Evolutionary conservation across 805 yeast species (phyloP), one percentile per base, ranked within the genome.

Genomic region (Ogataea minuta): DNA sequence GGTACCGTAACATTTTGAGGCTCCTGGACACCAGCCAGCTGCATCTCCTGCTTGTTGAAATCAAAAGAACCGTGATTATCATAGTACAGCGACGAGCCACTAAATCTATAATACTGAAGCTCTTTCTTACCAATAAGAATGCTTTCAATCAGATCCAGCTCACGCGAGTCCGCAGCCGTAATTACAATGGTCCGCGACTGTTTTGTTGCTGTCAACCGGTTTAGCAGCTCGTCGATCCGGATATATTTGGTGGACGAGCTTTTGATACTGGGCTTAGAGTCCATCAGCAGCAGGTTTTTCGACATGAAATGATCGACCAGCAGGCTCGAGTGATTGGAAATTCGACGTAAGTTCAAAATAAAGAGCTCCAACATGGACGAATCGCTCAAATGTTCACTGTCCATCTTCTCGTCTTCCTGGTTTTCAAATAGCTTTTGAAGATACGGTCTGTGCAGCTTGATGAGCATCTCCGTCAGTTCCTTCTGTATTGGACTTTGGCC

Each of bases 251-350:
- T 84, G 14, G 85, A 76, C 8, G 79, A 66, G 28, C 61, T 60
- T 28, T 70, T 62, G 34, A 83, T 61, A 32, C 73, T 59, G 38
- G 75, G 79, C 43, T 76, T 81, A 1, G 84, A 68, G 47, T 81
- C 85, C 79, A 79, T 75, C 26, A 82, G 62, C 11, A 85, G 56
- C 46, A 84, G 62, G 40, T 80, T 81, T 48, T 78, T 77, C 6
- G 93, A 89, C 57, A 84, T 79, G 50, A 77, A 85, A 58, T 85
- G 93, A 48, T 83, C 85, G 21, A 84, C 90, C 29, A 85, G 57
- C 27, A 85, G 61, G 28, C 82, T 77, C 2, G 91, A 87, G 59
- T 85, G 90, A 50, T 74, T 78, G 3, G 74, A 65, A 0, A 80
- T 61, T n/a, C 71, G 69, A 25, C 66, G 53, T 4, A 81, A 54